Percentiles rank a stretch among this genome's conserved stretches.
Conservation (phyloP, 2,329 filamentous ascomycete genomes). For the Nemania sp. region DNA sequence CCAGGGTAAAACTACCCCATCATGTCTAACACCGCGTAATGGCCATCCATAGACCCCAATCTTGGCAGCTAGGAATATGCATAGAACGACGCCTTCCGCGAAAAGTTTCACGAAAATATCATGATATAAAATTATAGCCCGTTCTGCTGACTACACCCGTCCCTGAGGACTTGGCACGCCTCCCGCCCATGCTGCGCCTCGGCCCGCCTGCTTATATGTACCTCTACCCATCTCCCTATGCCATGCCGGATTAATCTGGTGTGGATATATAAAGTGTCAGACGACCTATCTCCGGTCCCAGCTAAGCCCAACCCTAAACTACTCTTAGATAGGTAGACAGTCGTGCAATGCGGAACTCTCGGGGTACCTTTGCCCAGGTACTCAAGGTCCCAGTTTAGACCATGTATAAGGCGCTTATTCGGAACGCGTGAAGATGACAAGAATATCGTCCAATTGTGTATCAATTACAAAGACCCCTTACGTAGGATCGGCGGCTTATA, state of each 20-base stretch:
- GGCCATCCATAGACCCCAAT: neutral
- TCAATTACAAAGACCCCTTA: neutral
- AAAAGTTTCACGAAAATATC: neutral
- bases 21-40: too few relatives aligned
- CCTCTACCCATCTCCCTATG: neutral
- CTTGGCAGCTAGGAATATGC: neutral
- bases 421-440: conserved; percentile 4
- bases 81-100: too few relatives aligned
- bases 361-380: neutral
- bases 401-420: neutral
- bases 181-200: conserved; percentile 30
- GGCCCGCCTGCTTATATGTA: conserved; percentile 23
- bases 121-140: neutral
- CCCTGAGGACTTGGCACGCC: conserved; percentile 24
- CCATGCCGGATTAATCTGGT: conserved; percentile 15
- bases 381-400: neutral
- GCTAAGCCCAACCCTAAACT: conserved; percentile 6
- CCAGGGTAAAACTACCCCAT: neutral
- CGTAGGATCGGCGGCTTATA: conserved; percentile 17
- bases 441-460: conserved; percentile 18
- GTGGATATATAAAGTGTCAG: conserved; percentile 22
- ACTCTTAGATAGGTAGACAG: neutral
- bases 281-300: neutral
- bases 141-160: conserved; percentile 2
- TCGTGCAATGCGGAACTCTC: neutral